Base-by-base conservation (phyloP, 305 asterid species). In the Fraxinus latifolia region DNA sequence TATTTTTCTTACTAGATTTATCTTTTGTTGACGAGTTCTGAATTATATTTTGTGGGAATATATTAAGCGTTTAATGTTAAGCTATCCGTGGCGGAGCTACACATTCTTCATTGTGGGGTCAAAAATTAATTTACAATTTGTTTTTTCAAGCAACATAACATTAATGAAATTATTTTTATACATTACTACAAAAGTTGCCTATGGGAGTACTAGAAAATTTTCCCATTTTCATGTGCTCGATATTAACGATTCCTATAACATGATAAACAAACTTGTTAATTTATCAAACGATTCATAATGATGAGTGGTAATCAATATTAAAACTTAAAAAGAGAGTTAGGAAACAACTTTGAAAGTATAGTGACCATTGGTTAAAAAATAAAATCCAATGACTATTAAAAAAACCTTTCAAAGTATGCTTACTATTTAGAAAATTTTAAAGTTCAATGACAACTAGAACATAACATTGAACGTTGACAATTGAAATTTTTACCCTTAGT, bases 1-100 rank as follows among this genome's bases (percentile, higher is more conserved):
- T 4, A 15, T 50, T 50, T 67, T 71, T 5, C 42, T 37, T 76
- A 14, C 37, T 74, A 55, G 25, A 21, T 17, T 12, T 47, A 29
- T 77, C 42, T 25, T 42, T 17, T 60, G 42, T 29, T 76, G 39
- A 74, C 12, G 77, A 58, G 36, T 50, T 79, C 79, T 67, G 62
- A 72, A 42, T 75, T 79, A 42, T 76, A 76, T 42, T 74, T 58
- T 65, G 14, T 74, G 82, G 53, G 50, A 80, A 80, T 62, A 21
- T 77, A 53, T 36, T 74, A 79, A 70, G 80, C 23, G 17, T 25
- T 70, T 50, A 60, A 76, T 58, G 33, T 77, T 44, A 9, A 74
- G 73, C 62, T 15, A 53, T n/a, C 25, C 23, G 8, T n/a, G 65
- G 65, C 3, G 9, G 65, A 53, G 65, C 3, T n/a, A n/a, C 3